Conservation (phyloP, 192 early-diverging fungal genomes). For the Phlyctochytrium bullatum region DNA sequence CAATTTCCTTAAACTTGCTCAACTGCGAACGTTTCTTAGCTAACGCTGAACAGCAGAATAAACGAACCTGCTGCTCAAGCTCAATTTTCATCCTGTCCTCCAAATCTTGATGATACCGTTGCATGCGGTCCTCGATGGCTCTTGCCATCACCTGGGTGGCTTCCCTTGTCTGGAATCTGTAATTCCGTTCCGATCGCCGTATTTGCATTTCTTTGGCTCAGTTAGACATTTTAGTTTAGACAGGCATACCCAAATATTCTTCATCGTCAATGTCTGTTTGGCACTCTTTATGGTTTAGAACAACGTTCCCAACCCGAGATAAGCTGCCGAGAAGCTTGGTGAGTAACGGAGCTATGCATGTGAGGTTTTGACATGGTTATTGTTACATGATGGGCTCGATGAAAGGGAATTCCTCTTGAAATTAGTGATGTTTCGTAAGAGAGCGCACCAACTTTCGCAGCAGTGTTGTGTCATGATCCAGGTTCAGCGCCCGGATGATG, state of each 20-base stretch:
- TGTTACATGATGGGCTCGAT: too few species aligned
- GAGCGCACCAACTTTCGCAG: slow-evolving; percentile 22
- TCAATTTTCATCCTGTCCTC: slow-evolving; percentile 28
- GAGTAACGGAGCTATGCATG: slow-evolving; percentile 13
- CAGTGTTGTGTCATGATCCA: slow-evolving; percentile 31
- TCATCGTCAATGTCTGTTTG: slow-evolving; percentile 43
- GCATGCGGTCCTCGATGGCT: slow-evolving; percentile 38
- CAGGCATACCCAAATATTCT: slow-evolving; percentile 33
- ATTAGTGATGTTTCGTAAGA: too few species aligned
- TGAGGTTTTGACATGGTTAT: too few species aligned
- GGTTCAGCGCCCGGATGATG: slow-evolving; percentile 39
- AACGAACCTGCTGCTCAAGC: slow-evolving; percentile 30
- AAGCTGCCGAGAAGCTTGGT: slow-evolving; percentile 33
- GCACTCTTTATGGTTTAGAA: slow-evolving; percentile 25
- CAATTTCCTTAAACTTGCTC: slow-evolving; percentile 39
- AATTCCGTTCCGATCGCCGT: neutral
- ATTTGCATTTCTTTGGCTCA: slow-evolving; percentile 14
- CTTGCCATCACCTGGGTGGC: neutral
- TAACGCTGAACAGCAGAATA: neutral
- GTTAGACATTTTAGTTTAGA: neutral
- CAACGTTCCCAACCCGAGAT: slow-evolving; percentile 28
- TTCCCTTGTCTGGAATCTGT: slow-evolving; percentile 3
- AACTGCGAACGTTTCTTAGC: slow-evolving; percentile 9
- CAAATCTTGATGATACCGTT: slow-evolving; percentile 39
- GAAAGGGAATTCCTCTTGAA: too few species aligned